Evolutionary conservation across 1,284 basidiomycete species (phyloP), one percentile per base, ranked within the genome.

Genomic region (Apiotrichum montevideense): DNA sequence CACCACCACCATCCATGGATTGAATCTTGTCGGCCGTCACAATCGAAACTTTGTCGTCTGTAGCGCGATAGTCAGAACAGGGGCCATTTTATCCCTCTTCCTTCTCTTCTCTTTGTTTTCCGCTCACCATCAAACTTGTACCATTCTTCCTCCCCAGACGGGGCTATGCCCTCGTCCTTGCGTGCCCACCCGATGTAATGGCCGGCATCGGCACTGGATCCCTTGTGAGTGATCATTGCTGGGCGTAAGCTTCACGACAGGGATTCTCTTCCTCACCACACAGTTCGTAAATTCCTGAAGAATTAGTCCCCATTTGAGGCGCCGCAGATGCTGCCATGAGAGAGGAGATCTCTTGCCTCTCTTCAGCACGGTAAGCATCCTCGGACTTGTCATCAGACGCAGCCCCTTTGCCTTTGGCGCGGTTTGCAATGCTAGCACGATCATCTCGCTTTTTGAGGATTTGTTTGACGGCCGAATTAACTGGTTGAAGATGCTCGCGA

Each of bases 171-270:
- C 35, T 63, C 65, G 29, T 70, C 68, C 51, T 71, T 72, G 11
- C 71, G 62, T 8, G 71, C 66, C 79, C 88, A 96, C 0, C 85
- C 88, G 41, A 95, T 92, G 73, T 95, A 96, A 76, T 96, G 93
- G 65, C 75, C 94, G 0, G 89, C 85, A 70, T 98, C 93, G 0
- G 95, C 93, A 0, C 87, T 88, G 0, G 92, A 85, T 14, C 96
- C 96, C 73, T 98, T 98, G 82, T 98, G 95, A 33, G 93, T 96
- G 13, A 99, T 86, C 69, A 98, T 89, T 1, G 87, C 90, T 90
- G 66, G 33, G 32, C 15, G 40, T 58, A 42, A 61, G 40, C 32
- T 34, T 21, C 8, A 29, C 11, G 8, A 8, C 34, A 13, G 29
- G 13, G 21, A 33, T 33, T 14, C 13, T 69, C 75, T 63, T 51